Conservation (phyloP, 805 yeast genomes). For the Hanseniaspora mollemarum region DNA sequence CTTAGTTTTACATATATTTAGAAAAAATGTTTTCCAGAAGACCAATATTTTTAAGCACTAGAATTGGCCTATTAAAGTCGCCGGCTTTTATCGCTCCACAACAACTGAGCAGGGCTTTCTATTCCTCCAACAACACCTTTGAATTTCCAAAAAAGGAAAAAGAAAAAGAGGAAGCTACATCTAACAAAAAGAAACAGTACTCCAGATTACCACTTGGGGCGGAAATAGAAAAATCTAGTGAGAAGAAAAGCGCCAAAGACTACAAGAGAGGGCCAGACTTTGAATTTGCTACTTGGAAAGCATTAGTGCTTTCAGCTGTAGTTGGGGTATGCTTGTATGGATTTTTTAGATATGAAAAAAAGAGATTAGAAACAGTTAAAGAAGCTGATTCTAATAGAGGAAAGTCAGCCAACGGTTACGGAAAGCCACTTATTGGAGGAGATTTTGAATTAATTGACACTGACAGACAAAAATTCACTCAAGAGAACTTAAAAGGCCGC, state of each 20-base stretch:
- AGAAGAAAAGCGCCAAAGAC: constrained; percentile 31
- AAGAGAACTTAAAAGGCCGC: constrained; percentile 61
- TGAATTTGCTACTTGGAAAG: constrained; percentile 79
- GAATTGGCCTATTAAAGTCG: no score
- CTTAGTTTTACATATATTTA: no score
- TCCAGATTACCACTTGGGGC: constrained; percentile 54
- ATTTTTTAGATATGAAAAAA: constrained; percentile 66
- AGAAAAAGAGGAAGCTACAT: not conserved
- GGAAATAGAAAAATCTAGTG: constrained; percentile 58
- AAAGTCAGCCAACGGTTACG: constrained; percentile 33
- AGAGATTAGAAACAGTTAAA: constrained; percentile 56
- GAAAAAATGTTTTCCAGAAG: no score
- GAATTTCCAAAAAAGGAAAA: not conserved
- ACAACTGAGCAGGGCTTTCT: not conserved
- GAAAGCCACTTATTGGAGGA: constrained; percentile 90
- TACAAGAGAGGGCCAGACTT: constrained; percentile 26
- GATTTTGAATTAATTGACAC: constrained; percentile 64
- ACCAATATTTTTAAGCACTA: no score
- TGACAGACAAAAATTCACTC: constrained; percentile 63
- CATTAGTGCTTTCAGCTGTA: constrained; percentile 51
- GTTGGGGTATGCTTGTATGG: constrained; percentile 64
- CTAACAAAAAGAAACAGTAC: constrained; percentile 25
- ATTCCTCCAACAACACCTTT: not conserved
- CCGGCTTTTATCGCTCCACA: no score
- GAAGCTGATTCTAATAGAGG: constrained; percentile 81